A percentile compares a stretch with the other conserved stretches of the same genome.
These are phyloP conservation scores for Ceratocystis papillata DNA, from an alignment of 2,329 filamentous ascomycete genomes.

Conservation along the genomic window DNA sequence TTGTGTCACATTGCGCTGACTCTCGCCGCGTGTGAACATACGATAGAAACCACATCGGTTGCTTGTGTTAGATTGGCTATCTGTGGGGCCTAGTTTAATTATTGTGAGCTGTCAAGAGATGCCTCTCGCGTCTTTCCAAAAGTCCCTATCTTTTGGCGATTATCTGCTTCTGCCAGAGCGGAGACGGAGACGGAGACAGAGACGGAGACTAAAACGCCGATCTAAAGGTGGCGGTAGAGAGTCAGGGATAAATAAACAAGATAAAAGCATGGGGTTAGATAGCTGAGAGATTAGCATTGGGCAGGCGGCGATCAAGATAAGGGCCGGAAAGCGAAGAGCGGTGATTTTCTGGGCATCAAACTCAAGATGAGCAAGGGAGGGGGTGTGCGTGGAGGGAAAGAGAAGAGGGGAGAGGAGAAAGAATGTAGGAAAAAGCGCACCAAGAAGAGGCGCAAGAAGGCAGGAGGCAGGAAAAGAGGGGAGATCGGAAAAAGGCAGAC, in stretches of 20 bases:
- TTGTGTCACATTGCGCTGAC: too few species aligned
- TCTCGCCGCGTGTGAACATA: too few species aligned
- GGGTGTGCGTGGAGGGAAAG: background rate
- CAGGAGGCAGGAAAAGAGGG: background rate
- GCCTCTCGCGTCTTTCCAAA: too few species aligned
- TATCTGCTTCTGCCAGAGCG: too few species aligned
- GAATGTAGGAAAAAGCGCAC: background rate
- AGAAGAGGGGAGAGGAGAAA: background rate
- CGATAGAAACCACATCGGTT: too few species aligned
- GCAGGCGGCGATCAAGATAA: background rate
- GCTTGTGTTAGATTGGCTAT: too few species aligned
- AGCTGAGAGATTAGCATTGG: constrained; percentile 13
- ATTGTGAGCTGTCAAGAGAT: too few species aligned
- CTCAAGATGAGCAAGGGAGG: background rate
- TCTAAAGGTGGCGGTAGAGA: background rate
- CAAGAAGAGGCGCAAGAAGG: background rate
- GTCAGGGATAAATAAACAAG: background rate
- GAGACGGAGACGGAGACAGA: background rate
- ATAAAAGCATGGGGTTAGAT: background rate
- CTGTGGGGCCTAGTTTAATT: too few species aligned
- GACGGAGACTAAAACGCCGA: background rate
- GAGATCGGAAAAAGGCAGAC: background rate
- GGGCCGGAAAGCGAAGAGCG: background rate
- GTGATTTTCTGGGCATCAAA: constrained; percentile 1
- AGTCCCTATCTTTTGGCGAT: too few species aligned